A percentile compares a stretch with the other conserved stretches of the same genome.
Evolutionary conservation across 1,284 basidiomycete genomes (phyloP).

Genomic region (Cerrena zonata): DNA sequence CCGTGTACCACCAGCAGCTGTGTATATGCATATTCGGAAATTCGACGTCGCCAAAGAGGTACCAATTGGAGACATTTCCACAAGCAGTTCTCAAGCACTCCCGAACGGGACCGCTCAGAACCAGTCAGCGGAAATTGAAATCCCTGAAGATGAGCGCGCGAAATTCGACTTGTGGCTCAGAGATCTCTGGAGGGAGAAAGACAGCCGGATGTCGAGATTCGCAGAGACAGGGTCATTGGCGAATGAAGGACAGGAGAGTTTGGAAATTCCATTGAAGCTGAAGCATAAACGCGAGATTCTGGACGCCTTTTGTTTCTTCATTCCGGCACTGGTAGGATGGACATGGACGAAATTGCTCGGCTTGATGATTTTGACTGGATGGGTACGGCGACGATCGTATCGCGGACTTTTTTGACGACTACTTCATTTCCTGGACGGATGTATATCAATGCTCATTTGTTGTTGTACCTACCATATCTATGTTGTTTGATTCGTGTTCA

Average conservation of each 20-base stretch:
- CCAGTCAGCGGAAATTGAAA: conserved; percentile 45
- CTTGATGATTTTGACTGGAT: not conserved
- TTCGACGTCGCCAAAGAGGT: conserved; percentile 63
- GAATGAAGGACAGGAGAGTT: conserved; percentile 20
- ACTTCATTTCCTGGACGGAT: too few species aligned
- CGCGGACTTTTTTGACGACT: not conserved
- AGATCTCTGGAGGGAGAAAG: conserved; percentile 80
- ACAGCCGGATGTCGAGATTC: conserved; percentile 64
- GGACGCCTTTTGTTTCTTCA: conserved; percentile 66
- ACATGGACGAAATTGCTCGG: conserved; percentile 37
- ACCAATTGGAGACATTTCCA: conserved; percentile 57
- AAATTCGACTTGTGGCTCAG: conserved; percentile 82
- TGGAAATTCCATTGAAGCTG: conserved; percentile 59
- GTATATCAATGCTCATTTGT: too few species aligned
- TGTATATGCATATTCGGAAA: conserved; percentile 82
- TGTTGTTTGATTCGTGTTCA: too few species aligned
- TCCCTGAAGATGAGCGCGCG: conserved; percentile 62
- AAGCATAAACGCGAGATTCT: conserved; percentile 48
- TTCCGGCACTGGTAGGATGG: conserved; percentile 52
- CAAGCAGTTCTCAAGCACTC: conserved; percentile 29
- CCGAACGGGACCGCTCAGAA: conserved; percentile 23
- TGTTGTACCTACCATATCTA: not conserved
- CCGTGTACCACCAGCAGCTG: conserved; percentile 74
- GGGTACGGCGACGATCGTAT: not conserved
- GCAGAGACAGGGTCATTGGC: conserved; percentile 43